Evolutionary conservation across 1,284 basidiomycete species (phyloP).

Genomic region (Heterobasidion annosum): DNA sequence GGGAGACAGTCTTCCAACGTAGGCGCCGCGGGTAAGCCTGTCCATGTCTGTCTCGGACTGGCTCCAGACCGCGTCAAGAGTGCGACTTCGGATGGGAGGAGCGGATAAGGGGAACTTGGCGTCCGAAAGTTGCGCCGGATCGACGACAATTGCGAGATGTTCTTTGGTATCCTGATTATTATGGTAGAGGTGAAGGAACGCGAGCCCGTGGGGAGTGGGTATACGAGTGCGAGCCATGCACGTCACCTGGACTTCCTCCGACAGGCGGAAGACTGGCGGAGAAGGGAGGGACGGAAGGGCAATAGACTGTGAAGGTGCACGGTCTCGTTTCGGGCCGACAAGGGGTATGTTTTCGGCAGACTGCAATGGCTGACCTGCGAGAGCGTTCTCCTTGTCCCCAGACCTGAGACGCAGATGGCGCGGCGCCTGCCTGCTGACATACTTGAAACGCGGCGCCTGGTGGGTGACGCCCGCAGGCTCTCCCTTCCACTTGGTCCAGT

Average conservation of each 20-base stretch:
- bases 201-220: slow-evolving; percentile 91
- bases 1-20: slow-evolving; percentile 75
- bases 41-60: slow-evolving; percentile 90
- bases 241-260: slow-evolving; percentile 49
- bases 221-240: slow-evolving; percentile 97
- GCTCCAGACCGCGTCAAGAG: slow-evolving; percentile 83
- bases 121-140: slow-evolving; percentile 70
- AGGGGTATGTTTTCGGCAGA: slow-evolving; percentile 17
- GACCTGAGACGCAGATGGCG: slow-evolving; percentile 43
- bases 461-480: slow-evolving; percentile 24
- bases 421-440: slow-evolving; percentile 67
- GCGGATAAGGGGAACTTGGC: slow-evolving; percentile 26
- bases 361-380: slow-evolving; percentile 12
- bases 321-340: slow-evolving; percentile 13
- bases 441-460: slow-evolving; percentile 37
- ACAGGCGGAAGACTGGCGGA: slow-evolving; percentile 5
- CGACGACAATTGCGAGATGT: slow-evolving; percentile 95
- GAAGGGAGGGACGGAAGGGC: slow-evolving; percentile 3
- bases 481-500: slow-evolving; percentile 45
- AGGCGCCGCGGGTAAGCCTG: slow-evolving; percentile 89
- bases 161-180: slow-evolving; percentile 90
- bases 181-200: slow-evolving; percentile 92
- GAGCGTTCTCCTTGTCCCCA: slow-evolving; percentile 19
- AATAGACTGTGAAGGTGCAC: slow-evolving; percentile 4
- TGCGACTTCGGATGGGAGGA: slow-evolving; percentile 69